Percentiles rank a stretch among this genome's conserved stretches.
Evolutionary conservation across 805 yeast species (phyloP).

Genomic region (Yarrowia porcina): DNA sequence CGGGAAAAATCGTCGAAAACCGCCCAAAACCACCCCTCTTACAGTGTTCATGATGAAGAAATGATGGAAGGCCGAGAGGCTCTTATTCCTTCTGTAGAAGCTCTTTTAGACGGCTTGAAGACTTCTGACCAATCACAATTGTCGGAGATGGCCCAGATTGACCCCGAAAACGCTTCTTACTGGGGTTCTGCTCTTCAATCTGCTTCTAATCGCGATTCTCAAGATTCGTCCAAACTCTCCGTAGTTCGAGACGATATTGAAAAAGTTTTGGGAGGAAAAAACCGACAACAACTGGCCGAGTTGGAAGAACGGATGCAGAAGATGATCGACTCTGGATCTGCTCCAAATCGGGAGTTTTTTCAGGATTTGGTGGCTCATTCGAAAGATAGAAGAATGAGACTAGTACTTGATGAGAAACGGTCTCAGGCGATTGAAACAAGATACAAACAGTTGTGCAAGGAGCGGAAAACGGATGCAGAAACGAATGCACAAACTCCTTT

Average conservation of each 20-base stretch:
- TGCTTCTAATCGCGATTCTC: not conserved
- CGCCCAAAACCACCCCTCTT: not conserved
- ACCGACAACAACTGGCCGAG: not conserved
- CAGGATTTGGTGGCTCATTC: slow-evolving; percentile 30
- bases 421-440: not conserved
- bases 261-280: not conserved
- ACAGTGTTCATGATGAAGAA: not conserved
- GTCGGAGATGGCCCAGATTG: slow-evolving; percentile 13
- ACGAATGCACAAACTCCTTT: not conserved
- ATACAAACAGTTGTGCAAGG: slow-evolving; percentile 13
- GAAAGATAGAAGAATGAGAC: not conserved
- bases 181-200: slow-evolving; percentile 2
- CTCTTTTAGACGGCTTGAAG: slow-evolving; percentile 4
- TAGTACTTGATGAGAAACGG: not conserved
- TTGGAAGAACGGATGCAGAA: not conserved
- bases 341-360: slow-evolving; percentile 33
- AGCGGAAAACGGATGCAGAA: no score
- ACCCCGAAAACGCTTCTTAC: not conserved
- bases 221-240: not conserved
- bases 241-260: slow-evolving; percentile 14
- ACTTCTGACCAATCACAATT: not conserved
- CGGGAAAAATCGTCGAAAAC: not conserved
- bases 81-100: not conserved
- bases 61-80: slow-evolving; percentile 16
- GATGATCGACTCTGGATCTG: slow-evolving; percentile 33